These are phyloP conservation scores for Carpinus viminea DNA, from an alignment of 306 rosid species.

Conservation along the genomic window DNA sequence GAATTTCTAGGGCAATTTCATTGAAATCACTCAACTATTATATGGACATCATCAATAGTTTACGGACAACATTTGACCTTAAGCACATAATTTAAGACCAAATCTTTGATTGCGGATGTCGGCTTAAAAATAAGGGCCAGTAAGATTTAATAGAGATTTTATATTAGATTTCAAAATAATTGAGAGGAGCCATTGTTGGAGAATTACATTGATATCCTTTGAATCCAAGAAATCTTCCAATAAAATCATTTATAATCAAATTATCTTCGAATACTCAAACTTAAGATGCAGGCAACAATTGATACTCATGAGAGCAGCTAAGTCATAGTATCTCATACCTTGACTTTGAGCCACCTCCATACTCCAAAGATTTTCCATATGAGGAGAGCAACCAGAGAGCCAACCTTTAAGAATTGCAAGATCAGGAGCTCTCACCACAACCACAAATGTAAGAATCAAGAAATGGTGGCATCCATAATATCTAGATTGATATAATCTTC, in stretches of 20 bases:
- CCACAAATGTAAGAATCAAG: background rate
- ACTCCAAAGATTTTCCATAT: background rate
- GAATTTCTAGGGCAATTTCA: too few relatives aligned
- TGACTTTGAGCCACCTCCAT: background rate
- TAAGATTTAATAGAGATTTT: too few relatives aligned
- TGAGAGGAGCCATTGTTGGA: background rate
- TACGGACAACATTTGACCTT: too few relatives aligned
- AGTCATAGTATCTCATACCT: background rate
- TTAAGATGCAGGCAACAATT: background rate
- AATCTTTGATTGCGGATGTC: too few relatives aligned
- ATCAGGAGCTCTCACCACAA: conserved; percentile 2
- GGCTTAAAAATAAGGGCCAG: too few relatives aligned
- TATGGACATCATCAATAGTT: too few relatives aligned
- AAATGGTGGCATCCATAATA: conserved; percentile 1
- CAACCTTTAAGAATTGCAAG: background rate
- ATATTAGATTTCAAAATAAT: too few relatives aligned
- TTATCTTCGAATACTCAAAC: background rate
- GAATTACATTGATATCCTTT: background rate
- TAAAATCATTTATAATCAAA: background rate
- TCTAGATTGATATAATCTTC: conserved; percentile 29
- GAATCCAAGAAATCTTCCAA: background rate
- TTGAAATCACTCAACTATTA: too few relatives aligned
- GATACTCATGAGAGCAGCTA: background rate
- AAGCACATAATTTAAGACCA: too few relatives aligned
- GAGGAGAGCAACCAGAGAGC: background rate